phyloP scores from a whole-genome alignment of 1,284 basidiomycete genomes.

The Heterobasidion annosum region DNA sequence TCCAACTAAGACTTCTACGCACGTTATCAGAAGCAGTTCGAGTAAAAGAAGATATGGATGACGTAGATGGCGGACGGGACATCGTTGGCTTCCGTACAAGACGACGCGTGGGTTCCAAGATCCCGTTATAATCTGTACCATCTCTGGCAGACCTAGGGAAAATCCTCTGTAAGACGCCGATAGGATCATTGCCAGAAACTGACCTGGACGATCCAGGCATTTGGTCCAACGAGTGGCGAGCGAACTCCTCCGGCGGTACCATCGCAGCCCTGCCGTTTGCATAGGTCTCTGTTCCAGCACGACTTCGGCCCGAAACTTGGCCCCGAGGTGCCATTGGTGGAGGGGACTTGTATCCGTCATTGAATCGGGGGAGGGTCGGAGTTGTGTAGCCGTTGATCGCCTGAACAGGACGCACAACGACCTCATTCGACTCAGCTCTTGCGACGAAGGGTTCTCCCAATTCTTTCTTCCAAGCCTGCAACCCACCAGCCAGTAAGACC shows the following conservation, averaged over 20 bases:
- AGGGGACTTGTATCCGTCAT: not conserved
- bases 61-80: conserved; percentile 27
- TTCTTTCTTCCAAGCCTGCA: conserved; percentile 74
- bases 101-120: conserved; percentile 22
- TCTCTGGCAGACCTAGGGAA: not conserved
- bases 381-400: not conserved
- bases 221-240: conserved; percentile 13
- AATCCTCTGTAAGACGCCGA: not conserved
- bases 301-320: conserved; percentile 12
- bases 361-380: conserved; percentile 1
- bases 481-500: conserved; percentile 79
- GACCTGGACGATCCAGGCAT: conserved; percentile 15
- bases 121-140: not conserved
- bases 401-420: not conserved
- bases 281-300: conserved; percentile 17
- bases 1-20: conserved; percentile 12
- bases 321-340: conserved; percentile 1
- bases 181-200: not conserved
- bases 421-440: not conserved
- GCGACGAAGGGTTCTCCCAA: conserved; percentile 44
- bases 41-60: conserved; percentile 28
- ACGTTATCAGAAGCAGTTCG: conserved; percentile 36
- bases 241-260: conserved; percentile 3
- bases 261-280: conserved; percentile 9
- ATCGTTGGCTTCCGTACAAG: conserved; percentile 26